Conservation (phyloP, 805 yeast species). For the Wickerhamomyces chaumierensis region DNA sequence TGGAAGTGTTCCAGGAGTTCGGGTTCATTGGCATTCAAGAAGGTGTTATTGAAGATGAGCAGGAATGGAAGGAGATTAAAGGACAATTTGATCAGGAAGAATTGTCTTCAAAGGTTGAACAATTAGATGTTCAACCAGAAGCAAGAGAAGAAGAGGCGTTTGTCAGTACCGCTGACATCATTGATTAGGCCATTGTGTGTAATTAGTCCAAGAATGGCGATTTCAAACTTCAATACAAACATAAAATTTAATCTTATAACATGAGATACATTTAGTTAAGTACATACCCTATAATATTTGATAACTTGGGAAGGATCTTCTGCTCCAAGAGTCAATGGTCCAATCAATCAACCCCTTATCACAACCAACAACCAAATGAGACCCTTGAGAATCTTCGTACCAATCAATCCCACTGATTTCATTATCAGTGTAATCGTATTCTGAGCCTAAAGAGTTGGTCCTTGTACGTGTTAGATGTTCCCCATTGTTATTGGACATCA, state of each 20-base stretch:
- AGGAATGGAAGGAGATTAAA: constrained; percentile 47
- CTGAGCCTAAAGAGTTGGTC: constrained; percentile 5
- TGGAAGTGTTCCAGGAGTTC: constrained; percentile 67
- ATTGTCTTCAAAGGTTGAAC: constrained; percentile 7
- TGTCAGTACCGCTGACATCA: constrained; percentile 26
- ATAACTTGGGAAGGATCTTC: constrained; percentile 50
- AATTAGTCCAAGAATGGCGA: too few species aligned
- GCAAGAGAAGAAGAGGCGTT: constrained; percentile 4
- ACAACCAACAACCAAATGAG: constrained; percentile 47
- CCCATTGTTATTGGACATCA: constrained; percentile 4
- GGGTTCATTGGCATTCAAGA: constrained; percentile 70
- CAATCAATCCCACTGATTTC: constrained; percentile 57
- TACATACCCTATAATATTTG: constrained; percentile 25
- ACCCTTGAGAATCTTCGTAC: constrained; percentile 37
- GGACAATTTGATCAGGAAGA: constrained; percentile 28
- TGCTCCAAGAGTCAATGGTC: constrained; percentile 55
- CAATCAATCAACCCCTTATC: constrained; percentile 60
- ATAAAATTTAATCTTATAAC: too few species aligned
- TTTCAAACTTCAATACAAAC: too few species aligned
- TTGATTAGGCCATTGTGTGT: constrained; percentile 26
- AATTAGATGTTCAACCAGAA: constrained; percentile 8
- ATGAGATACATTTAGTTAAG: too few species aligned
- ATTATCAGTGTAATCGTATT: constrained; percentile 24
- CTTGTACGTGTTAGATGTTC: constrained; percentile 3
- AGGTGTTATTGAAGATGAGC: constrained; percentile 62